Evolutionary conservation across 2,329 filamentous ascomycete species (phyloP).

Genomic region (Calonectria crousiana): DNA sequence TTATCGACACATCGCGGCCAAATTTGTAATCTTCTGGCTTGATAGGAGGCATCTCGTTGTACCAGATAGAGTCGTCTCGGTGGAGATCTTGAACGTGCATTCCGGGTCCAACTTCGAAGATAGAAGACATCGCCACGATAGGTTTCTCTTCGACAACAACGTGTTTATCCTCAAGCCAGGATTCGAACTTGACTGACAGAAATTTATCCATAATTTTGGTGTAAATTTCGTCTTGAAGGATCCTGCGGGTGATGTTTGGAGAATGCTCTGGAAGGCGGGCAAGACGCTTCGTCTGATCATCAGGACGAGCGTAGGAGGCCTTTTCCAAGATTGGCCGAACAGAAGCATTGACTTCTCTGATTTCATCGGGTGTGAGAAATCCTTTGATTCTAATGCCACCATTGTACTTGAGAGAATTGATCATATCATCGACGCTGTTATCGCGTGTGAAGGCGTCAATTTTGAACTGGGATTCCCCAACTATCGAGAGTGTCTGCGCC

Average conservation of each 20-base stretch:
- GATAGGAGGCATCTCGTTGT: not conserved
- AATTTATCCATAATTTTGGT: not conserved
- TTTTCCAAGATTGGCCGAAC: not conserved
- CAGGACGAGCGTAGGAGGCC: not conserved
- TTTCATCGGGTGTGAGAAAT: not conserved
- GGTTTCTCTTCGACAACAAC: not conserved
- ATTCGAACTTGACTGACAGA: not conserved
- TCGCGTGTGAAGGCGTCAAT: not conserved
- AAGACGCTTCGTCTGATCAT: not conserved
- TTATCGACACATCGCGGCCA: not conserved
- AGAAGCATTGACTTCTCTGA: not conserved
- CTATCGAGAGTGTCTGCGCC: not conserved
- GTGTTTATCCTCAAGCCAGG: not conserved
- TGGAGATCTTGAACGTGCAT: not conserved
- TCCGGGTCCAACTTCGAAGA: not conserved
- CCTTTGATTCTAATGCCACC: not conserved
- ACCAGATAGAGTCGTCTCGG: not conserved
- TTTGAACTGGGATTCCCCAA: not conserved
- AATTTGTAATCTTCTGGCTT: not conserved
- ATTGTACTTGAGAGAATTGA: not conserved
- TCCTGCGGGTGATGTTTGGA: not conserved
- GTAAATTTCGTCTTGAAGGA: not conserved
- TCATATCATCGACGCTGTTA: not conserved
- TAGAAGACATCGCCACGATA: not conserved
- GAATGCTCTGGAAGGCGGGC: not conserved